phyloP scores from a whole-genome alignment of 257 asterid species.

The Solanum piurae region DNA sequence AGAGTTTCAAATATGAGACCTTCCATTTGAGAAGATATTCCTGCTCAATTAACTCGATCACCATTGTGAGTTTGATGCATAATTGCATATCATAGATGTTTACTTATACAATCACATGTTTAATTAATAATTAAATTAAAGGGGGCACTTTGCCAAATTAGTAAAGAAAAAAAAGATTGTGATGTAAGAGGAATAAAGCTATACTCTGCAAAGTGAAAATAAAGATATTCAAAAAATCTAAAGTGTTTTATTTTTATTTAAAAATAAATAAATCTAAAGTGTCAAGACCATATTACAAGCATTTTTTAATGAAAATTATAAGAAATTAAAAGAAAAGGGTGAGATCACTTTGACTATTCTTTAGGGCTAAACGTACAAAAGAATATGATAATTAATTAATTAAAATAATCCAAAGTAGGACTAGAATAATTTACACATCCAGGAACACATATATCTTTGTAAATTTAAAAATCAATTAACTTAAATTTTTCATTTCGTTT shows the following conservation, averaged over 20 bases:
- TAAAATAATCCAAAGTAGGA: background rate
- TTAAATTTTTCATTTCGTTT: background rate
- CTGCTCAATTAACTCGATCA: background rate
- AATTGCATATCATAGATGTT: background rate
- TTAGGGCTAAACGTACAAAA: background rate
- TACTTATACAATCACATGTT: background rate
- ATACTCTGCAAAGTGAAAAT: background rate
- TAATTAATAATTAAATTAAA: background rate
- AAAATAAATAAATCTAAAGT: too few species aligned
- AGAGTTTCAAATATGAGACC: accelerated
- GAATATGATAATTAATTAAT: background rate
- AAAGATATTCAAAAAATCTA: background rate
- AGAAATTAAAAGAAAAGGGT: background rate
- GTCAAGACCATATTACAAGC: too few species aligned
- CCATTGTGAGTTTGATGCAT: background rate
- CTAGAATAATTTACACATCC: background rate
- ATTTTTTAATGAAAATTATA: background rate
- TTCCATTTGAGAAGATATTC: accelerated
- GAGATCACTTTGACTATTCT: background rate
- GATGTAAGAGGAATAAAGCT: background rate
- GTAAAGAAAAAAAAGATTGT: background rate
- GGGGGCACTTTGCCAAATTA: background rate
- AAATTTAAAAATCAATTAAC: background rate
- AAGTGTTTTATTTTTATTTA: too few species aligned
- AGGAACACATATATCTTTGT: background rate